phyloP scores from a whole-genome alignment of 306 rosid genomes.

The Glycyrrhiza uralensis region DNA sequence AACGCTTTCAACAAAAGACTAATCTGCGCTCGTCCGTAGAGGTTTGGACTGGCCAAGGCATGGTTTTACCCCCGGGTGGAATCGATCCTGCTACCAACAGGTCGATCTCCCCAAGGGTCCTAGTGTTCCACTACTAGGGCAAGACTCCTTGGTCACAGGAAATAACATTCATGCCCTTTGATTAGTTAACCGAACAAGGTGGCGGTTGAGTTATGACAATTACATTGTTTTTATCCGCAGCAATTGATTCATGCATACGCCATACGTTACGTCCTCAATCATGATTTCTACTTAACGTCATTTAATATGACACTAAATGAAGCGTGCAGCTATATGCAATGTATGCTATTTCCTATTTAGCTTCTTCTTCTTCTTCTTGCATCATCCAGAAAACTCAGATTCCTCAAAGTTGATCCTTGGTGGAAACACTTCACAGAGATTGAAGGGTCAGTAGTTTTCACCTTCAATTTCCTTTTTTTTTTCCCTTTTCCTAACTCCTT shows the following conservation, averaged over 20 bases:
- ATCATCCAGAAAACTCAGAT: not conserved
- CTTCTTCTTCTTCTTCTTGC: constrained; percentile 6
- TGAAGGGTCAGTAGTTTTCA: not conserved
- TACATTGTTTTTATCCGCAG: not conserved
- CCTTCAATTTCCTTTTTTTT: not conserved
- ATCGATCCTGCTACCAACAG: too few relatives aligned
- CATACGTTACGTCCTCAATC: not conserved
- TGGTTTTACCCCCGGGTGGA: too few relatives aligned
- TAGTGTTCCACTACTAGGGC: too few relatives aligned
- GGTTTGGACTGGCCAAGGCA: too few relatives aligned
- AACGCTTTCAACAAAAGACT: too few relatives aligned
- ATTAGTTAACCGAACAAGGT: not conserved
- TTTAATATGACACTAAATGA: not conserved
- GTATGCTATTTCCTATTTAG: not conserved
- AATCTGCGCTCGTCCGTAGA: too few relatives aligned
- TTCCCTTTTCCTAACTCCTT: not conserved
- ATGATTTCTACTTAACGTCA: not conserved
- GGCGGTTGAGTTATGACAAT: not conserved
- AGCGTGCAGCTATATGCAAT: not conserved
- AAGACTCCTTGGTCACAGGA: too few relatives aligned
- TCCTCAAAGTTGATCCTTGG: not conserved
- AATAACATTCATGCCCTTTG: not conserved
- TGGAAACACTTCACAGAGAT: not conserved
- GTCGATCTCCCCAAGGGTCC: too few relatives aligned
- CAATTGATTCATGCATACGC: not conserved